phyloP scores from a whole-genome alignment of 2,329 filamentous ascomycete genomes.

The Daldinia eschscholtzii region DNA sequence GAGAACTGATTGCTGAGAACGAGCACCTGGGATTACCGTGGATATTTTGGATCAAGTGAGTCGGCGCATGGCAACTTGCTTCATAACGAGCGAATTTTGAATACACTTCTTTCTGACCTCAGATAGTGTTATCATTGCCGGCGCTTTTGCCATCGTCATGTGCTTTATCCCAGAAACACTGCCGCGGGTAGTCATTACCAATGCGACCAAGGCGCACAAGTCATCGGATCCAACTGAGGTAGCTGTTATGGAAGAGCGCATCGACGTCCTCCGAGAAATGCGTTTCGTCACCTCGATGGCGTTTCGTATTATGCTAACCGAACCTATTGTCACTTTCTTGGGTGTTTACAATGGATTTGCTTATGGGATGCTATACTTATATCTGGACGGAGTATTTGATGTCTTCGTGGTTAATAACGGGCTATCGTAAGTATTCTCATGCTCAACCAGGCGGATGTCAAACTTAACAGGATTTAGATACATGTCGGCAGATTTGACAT shows the following conservation, averaged over 20 bases:
- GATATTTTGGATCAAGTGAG: constrained; percentile 58
- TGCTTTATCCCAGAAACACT: constrained; percentile 58
- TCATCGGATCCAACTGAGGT: constrained; percentile 51
- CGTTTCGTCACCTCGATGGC: constrained; percentile 59
- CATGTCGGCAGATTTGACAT: constrained; percentile 56
- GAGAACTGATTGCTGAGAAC: constrained; percentile 57
- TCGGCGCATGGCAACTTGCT: not conserved
- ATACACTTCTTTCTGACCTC: constrained; percentile 25
- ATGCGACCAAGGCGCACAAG: constrained; percentile 51
- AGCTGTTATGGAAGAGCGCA: constrained; percentile 51
- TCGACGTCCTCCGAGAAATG: constrained; percentile 56
- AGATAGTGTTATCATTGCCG: constrained; percentile 54
- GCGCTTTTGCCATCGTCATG: constrained; percentile 53
- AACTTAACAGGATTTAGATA: constrained; percentile 45
- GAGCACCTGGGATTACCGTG: constrained; percentile 54
- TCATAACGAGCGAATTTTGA: not conserved
- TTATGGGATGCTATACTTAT: constrained; percentile 58
- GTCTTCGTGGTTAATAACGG: constrained; percentile 59
- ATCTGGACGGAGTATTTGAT: constrained; percentile 59
- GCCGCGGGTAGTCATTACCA: constrained; percentile 55
- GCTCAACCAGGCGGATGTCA: not conserved
- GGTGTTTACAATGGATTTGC: constrained; percentile 59
- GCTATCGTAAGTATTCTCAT: constrained; percentile 51
- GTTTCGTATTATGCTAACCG: constrained; percentile 58
- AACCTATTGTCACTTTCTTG: constrained; percentile 57